Percentiles rank a stretch among this genome's conserved stretches.
Evolutionary conservation across 2,329 filamentous ascomycete genomes (phyloP).

Genomic region (Claviceps digitariae): DNA sequence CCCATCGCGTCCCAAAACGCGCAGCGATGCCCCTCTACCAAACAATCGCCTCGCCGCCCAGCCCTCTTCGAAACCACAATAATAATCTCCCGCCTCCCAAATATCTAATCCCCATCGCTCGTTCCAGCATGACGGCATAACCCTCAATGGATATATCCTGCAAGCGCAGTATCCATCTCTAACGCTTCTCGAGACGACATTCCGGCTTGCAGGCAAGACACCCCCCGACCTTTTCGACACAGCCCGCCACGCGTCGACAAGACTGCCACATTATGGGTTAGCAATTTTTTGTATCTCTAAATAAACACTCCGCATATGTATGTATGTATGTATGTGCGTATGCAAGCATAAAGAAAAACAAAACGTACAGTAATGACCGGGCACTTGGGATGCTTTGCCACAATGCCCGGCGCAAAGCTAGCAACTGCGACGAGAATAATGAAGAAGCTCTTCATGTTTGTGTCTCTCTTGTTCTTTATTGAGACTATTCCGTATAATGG

Average conservation of each 20-base stretch:
- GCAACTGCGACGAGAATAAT: not conserved
- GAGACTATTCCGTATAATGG: too few relatives aligned
- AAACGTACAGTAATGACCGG: not conserved
- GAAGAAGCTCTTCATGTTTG: not conserved
- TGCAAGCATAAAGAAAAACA: not conserved
- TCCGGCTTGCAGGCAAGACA: not conserved
- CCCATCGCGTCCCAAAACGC: too few relatives aligned
- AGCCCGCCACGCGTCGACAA: not conserved
- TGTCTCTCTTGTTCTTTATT: not conserved
- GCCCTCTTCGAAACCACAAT: too few relatives aligned
- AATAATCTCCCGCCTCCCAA: too few relatives aligned
- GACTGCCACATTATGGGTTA: not conserved
- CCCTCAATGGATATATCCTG: too few relatives aligned
- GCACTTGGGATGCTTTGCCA: not conserved
- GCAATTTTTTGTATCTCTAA: not conserved
- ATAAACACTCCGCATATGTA: too few relatives aligned
- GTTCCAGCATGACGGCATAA: too few relatives aligned
- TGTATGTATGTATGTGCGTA: too few relatives aligned
- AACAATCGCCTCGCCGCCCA: too few relatives aligned
- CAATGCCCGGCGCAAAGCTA: not conserved
- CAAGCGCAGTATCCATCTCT: too few relatives aligned
- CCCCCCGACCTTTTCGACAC: not conserved
- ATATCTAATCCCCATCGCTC: too few relatives aligned
- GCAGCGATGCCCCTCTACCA: too few relatives aligned
- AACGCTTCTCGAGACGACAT: not conserved